A percentile compares a stretch with the other conserved stretches of the same genome.
phyloP scores from a whole-genome alignment of 495 filamentous ascomycete genomes.

The Aspergillus leporis region DNA sequence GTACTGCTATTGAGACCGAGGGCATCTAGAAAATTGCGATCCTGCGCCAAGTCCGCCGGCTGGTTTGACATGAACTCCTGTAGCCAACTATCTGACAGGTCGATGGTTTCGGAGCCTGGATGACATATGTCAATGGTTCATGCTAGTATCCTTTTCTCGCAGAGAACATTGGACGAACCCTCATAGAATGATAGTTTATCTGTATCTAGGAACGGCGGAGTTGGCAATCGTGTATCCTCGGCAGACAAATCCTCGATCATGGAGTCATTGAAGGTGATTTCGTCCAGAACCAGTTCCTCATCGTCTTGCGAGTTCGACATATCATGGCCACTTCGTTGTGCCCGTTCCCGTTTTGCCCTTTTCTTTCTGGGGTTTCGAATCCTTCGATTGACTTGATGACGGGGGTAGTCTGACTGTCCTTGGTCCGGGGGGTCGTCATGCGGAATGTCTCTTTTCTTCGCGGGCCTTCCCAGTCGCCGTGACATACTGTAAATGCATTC shows the following conservation, averaged over 20 bases:
- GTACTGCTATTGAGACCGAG: constrained; percentile 14
- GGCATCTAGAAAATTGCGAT: constrained; percentile 16
- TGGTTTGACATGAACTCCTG: constrained; percentile 31
- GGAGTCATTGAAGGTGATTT: constrained; percentile 3
- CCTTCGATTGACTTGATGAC: constrained; percentile 17
- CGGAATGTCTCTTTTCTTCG: constrained; percentile 34
- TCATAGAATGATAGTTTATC: constrained; percentile 8
- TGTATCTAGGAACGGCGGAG: constrained; percentile 17
- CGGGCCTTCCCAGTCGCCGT: constrained; percentile 43
- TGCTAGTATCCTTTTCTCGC: neutral
- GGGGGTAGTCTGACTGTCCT: constrained; percentile 1
- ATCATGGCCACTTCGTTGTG: neutral
- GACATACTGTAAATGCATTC: constrained; percentile 49
- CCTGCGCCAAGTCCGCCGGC: constrained; percentile 16
- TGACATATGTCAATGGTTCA: neutral
- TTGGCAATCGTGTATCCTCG: constrained; percentile 12
- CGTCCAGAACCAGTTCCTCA: constrained; percentile 9
- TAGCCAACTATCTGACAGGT: constrained; percentile 35
- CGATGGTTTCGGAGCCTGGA: constrained; percentile 23
- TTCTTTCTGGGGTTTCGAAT: constrained; percentile 18
- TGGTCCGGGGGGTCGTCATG: constrained; percentile 1
- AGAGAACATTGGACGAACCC: constrained; percentile 7
- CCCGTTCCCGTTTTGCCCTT: constrained; percentile 14
- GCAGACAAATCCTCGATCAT: constrained; percentile 11
- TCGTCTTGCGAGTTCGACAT: neutral